These are phyloP conservation scores for Cynara cardunculus DNA, from an alignment of 129 eudicot species.

Conservation along the genomic window DNA sequence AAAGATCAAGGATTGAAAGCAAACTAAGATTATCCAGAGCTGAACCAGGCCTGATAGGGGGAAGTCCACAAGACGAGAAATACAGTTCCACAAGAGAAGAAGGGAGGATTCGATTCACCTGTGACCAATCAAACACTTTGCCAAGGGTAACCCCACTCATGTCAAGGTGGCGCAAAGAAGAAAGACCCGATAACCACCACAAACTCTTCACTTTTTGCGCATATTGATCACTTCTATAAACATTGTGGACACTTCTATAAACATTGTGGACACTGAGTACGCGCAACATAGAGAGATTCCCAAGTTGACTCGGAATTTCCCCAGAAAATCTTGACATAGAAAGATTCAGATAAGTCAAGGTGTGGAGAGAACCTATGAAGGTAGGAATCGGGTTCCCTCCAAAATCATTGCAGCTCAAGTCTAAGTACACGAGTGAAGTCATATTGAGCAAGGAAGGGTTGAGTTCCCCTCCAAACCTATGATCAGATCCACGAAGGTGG, in stretches of 20 bases:
- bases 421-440: no score
- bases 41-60: constrained; percentile 18
- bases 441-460: constrained; percentile 31
- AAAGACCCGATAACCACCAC: constrained; percentile 39
- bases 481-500: constrained; percentile 26
- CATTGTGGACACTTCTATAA: background rate
- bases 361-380: constrained; percentile 18
- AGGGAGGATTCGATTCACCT: constrained; percentile 32
- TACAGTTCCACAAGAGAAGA: constrained; percentile 38
- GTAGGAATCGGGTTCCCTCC: constrained; percentile 22
- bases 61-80: constrained; percentile 27
- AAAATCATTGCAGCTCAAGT: no score
- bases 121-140: constrained; percentile 28
- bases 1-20: constrained; percentile 36
- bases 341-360: constrained; percentile 28
- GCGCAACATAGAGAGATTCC: constrained; percentile 34
- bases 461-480: constrained; percentile 25
- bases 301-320: constrained; percentile 34
- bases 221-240: constrained; percentile 5
- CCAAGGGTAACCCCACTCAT: constrained; percentile 29
- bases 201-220: constrained; percentile 17
- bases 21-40: constrained; percentile 19
- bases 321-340: constrained; percentile 23
- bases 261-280: constrained; percentile 6
- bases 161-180: constrained; percentile 36